These are phyloP conservation scores for Fusarium guadeloupense DNA, from an alignment of 2,329 filamentous ascomycete genomes.

Conservation along the genomic window DNA sequence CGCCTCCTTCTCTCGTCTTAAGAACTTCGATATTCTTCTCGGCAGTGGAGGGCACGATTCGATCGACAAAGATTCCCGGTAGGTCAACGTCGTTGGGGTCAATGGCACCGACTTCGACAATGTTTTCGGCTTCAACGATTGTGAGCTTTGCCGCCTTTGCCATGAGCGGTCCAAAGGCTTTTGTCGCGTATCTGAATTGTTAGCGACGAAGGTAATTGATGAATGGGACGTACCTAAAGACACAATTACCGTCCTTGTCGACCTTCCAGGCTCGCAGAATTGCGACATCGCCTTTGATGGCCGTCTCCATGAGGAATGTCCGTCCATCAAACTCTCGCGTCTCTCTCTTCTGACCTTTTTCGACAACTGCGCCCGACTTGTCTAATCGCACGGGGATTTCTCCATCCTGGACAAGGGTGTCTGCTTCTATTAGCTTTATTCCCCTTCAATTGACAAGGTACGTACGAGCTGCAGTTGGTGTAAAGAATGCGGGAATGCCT, in stretches of 20 bases:
- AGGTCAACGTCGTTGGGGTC: conserved; percentile 79
- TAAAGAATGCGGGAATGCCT: conserved; percentile 84
- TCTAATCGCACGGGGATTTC: conserved; percentile 73
- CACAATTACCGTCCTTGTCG: conserved; percentile 80
- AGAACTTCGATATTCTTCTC: conserved; percentile 77
- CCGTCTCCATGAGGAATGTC: conserved; percentile 79
- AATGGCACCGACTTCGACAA: conserved; percentile 78
- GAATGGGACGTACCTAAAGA: conserved; percentile 67
- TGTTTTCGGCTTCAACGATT: conserved; percentile 86
- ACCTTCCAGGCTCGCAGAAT: conserved; percentile 81
- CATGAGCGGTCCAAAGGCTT: conserved; percentile 79
- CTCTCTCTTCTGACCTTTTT: conserved; percentile 73
- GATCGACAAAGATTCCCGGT: conserved; percentile 83
- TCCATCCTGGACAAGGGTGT: conserved; percentile 73
- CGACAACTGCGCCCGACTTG: conserved; percentile 66
- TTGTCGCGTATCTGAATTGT: conserved; percentile 69
- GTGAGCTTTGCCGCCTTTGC: conserved; percentile 81
- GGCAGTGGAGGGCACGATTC: conserved; percentile 78
- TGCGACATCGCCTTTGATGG: conserved; percentile 78
- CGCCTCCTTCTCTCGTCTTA: conserved; percentile 61
- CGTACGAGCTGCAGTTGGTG: conserved; percentile 74
- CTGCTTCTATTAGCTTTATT: conserved; percentile 44
- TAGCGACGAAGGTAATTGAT: not conserved
- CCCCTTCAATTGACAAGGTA: conserved; percentile 13
- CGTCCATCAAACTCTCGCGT: conserved; percentile 77